These are phyloP conservation scores for Mortierella sp. DNA, from an alignment of 371 early-diverging fungal species.

Conservation along the genomic window DNA sequence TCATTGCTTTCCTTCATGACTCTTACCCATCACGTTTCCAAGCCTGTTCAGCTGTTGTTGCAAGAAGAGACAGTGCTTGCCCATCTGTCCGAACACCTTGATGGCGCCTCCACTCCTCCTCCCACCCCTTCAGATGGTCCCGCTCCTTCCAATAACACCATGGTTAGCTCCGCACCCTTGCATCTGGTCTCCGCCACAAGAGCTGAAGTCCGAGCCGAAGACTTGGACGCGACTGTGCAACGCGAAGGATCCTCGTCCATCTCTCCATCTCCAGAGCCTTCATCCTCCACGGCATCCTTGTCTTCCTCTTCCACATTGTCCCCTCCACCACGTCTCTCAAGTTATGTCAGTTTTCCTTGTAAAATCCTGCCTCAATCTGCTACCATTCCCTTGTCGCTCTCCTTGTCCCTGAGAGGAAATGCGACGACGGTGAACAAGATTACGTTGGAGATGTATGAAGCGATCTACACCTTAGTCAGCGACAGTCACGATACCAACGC, in stretches of 20 bases:
- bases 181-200: too few relatives aligned
- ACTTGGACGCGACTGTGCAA: too few relatives aligned
- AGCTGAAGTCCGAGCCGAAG: too few relatives aligned
- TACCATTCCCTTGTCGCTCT: slow-evolving; percentile 26
- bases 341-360: slow-evolving; percentile 33
- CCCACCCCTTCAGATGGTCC: too few relatives aligned
- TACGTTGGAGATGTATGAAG: slow-evolving; percentile 34
- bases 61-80: slow-evolving; percentile 14
- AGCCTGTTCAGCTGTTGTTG: slow-evolving; percentile 35
- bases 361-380: slow-evolving; percentile 34
- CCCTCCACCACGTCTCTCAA: slow-evolving; percentile 31
- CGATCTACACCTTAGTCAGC: not conserved
- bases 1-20: slow-evolving; percentile 36
- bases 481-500: not conserved
- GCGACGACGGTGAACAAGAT: slow-evolving; percentile 30
- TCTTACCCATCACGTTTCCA: not conserved
- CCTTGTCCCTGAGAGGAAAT: slow-evolving; percentile 28
- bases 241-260: too few relatives aligned
- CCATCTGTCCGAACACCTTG: too few relatives aligned
- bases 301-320: slow-evolving; percentile 18
- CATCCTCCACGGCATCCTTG: too few relatives aligned
- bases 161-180: too few relatives aligned
- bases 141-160: too few relatives aligned
- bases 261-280: too few relatives aligned
- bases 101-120: too few relatives aligned